Base-by-base conservation (phyloP, 2,329 filamentous ascomycete species). In the Ceratocystis alfenasii region DNA sequence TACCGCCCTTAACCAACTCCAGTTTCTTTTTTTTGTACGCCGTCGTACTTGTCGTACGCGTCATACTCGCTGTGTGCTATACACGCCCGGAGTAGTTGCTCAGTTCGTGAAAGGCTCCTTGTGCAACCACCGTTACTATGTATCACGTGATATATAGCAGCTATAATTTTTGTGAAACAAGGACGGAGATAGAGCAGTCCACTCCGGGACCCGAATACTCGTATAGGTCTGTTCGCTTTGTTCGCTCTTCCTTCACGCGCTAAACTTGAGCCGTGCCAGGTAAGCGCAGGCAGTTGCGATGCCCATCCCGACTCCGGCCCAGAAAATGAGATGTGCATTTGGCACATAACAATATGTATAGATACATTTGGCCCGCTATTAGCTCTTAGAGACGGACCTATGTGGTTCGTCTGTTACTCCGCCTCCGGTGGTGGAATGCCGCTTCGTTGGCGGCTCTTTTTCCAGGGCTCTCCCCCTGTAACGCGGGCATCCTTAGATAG, bases 391-490 rank as follows among this genome's bases (percentile, higher is more conserved):
- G 8, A 44, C 62, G 25, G 48, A 44, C 53, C 3, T 10, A 17
- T 2, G 2, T 22, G 15, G 5, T 12, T 44, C 17, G 25, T n/a
- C 5, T 22, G 28, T 55, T 64, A 20, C 41, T 63, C 65, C 65
- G 60, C 36, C 60, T 66, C 65, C 61, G 61, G 59, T 45, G 60
- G 48, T 45, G 48, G 48, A 36, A 22, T 15, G 22, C 10, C 7
- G 25, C 22, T 46, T 15, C 50, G 12, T 25, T 15, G 28, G 22
- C 22, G 53, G 53, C 53, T 57, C 48, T 53, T 53, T 20, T 12
- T 8, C n/a, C 20, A 22, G 48, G 48, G 3, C 10, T 12, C 45
- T 6, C 17, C 45, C 45, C 17, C 45, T 48, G 45, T 6, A 48
- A 48, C 17, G 36, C 36, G 36, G 36, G 36, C 36, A 12, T 41